phyloP scores from a whole-genome alignment of 179 eudicot species.

The Actinidia chinensis region DNA sequence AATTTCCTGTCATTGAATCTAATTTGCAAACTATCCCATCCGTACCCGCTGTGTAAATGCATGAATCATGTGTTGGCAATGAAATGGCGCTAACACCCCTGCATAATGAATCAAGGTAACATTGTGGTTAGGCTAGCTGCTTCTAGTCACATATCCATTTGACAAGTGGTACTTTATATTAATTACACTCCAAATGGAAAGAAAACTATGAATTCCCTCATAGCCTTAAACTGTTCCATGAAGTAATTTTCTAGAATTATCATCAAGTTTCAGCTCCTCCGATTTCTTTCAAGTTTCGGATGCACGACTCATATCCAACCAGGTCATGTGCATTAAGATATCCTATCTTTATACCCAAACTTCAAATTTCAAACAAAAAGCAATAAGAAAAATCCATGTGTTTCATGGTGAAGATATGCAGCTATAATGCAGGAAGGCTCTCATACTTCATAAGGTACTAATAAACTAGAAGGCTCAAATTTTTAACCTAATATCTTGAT shows the following conservation, averaged over 20 bases:
- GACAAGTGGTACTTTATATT: neutral
- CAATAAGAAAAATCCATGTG: neutral
- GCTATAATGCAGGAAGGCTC: neutral
- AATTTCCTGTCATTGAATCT: constrained; percentile 70
- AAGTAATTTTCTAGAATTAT: constrained; percentile 7
- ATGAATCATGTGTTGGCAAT: constrained; percentile 49
- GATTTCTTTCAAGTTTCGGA: neutral
- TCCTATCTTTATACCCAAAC: neutral
- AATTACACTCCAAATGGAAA: no score
- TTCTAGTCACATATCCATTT: neutral
- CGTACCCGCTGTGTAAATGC: constrained; percentile 77
- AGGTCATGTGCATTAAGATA: neutral
- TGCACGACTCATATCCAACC: neutral
- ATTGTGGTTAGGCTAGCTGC: neutral
- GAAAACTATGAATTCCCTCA: neutral
- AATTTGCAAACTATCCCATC: constrained; percentile 91
- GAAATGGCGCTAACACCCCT: constrained; percentile 87
- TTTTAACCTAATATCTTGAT: neutral
- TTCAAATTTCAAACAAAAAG: neutral
- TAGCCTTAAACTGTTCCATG: neutral
- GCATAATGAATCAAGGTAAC: constrained; percentile 25
- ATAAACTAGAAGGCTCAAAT: neutral
- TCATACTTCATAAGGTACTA: neutral
- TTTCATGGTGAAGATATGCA: neutral
- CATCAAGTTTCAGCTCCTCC: neutral